phyloP scores from a whole-genome alignment of 768 basidiomycete species.

The Trametes cingulata region DNA sequence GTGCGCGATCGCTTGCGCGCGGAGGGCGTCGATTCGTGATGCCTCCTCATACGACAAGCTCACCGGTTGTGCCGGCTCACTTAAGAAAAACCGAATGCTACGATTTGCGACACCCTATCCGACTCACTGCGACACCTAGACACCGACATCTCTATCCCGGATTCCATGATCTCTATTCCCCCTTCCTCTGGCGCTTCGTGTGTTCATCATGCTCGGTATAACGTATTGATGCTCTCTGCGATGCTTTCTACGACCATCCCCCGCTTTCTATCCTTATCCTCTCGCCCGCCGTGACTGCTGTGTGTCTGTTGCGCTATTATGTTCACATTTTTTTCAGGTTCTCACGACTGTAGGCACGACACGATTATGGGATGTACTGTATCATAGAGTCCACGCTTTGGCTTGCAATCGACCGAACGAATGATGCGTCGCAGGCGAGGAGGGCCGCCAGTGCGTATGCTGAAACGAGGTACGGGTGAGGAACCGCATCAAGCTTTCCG shows the following conservation, averaged over 20 bases:
- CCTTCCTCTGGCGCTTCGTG: neutral
- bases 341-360: neutral
- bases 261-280: constrained; percentile 3
- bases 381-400: neutral
- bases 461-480: neutral
- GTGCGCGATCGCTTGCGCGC: constrained; percentile 50
- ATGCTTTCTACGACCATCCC: neutral
- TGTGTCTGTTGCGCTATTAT: neutral
- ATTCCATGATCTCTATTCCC: neutral
- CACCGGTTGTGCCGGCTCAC: too few relatives aligned
- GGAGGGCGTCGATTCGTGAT: constrained; percentile 16
- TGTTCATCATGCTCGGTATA: neutral
- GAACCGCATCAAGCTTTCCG: neutral
- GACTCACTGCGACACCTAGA: neutral
- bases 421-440: neutral
- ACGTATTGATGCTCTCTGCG: neutral
- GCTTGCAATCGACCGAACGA: neutral
- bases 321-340: neutral
- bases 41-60: too few relatives aligned
- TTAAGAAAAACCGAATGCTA: neutral
- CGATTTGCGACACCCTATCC: neutral
- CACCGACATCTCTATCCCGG: neutral
- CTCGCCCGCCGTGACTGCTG: neutral
- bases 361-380: constrained; percentile 8
- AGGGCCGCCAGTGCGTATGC: neutral